Evolutionary conservation across 257 asterid genomes (phyloP).

Genomic region (Avicennia marina): DNA sequence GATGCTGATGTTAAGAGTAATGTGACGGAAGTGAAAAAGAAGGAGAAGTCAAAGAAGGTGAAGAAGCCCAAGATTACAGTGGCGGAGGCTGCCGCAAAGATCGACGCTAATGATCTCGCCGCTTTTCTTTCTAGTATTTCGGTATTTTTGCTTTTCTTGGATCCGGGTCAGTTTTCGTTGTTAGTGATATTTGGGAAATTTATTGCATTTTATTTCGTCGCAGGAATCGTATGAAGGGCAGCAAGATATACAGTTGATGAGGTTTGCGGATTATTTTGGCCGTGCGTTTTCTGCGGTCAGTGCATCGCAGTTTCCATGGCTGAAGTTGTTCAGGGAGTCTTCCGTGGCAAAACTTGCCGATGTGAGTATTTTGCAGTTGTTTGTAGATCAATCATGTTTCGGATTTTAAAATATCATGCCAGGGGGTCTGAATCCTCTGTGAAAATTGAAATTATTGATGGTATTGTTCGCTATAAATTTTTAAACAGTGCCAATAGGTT

Average conservation of each 20-base stretch:
- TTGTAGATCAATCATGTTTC: neutral
- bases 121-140: slow-evolving; percentile 55
- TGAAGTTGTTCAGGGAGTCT: slow-evolving; percentile 82
- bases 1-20: slow-evolving; percentile 37
- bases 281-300: slow-evolving; percentile 75
- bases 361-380: slow-evolving; percentile 37
- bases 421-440: neutral
- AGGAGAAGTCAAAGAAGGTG: slow-evolving; percentile 64
- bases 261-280: slow-evolving; percentile 91
- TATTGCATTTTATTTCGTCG: neutral
- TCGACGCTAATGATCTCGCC: slow-evolving; percentile 58
- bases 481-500: too few species aligned
- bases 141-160: slow-evolving; percentile 28
- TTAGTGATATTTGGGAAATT: neutral
- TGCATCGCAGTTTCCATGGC: slow-evolving; percentile 84
- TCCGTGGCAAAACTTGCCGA: slow-evolving; percentile 56
- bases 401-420: too few species aligned
- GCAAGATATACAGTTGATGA: slow-evolving; percentile 77
- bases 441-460: too few species aligned
- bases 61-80: slow-evolving; percentile 72
- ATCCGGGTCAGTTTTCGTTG: slow-evolving; percentile 2
- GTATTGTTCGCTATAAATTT: too few species aligned
- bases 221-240: slow-evolving; percentile 78
- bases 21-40: slow-evolving; percentile 41
- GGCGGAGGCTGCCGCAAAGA: slow-evolving; percentile 75